Percentiles rank a stretch among this genome's conserved stretches.
These are phyloP conservation scores for Xylaria sp. DNA, from an alignment of 2,329 filamentous ascomycete species.

Conservation along the genomic window DNA sequence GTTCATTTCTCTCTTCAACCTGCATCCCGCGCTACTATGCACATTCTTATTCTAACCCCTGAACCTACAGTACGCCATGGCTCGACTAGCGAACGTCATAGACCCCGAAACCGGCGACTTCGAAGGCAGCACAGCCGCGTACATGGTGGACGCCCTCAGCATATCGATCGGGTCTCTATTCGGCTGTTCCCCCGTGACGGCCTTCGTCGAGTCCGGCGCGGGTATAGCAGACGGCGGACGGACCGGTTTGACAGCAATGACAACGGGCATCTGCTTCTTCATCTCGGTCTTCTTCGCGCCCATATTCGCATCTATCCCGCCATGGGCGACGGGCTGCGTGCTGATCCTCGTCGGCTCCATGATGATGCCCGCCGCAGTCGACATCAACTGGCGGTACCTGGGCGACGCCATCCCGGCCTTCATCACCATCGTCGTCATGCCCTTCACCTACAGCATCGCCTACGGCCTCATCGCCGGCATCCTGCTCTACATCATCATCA, in stretches of 20 bases:
- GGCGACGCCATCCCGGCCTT: conserved; percentile 88
- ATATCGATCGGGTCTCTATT: conserved; percentile 84
- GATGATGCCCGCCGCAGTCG: conserved; percentile 80
- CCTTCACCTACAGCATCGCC: conserved; percentile 89
- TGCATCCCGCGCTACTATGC: background rate
- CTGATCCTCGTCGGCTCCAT: conserved; percentile 87
- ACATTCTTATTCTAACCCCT: conserved; percentile 9
- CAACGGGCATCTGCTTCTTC: conserved; percentile 84
- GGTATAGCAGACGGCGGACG: conserved; percentile 89
- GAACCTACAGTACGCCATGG: conserved; percentile 76
- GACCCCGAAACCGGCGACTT: conserved; percentile 88
- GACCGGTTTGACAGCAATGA: conserved; percentile 84
- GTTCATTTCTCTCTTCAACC: background rate
- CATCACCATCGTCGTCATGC: conserved; percentile 85
- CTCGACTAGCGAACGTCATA: conserved; percentile 81
- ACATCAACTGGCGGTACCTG: conserved; percentile 90
- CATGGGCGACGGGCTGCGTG: conserved; percentile 91
- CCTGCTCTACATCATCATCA: conserved; percentile 79
- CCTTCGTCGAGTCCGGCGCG: conserved; percentile 89
- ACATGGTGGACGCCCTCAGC: conserved; percentile 80
- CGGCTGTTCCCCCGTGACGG: conserved; percentile 82
- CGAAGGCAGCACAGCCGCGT: conserved; percentile 84
- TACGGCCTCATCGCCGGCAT: conserved; percentile 87
- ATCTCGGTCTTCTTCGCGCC: conserved; percentile 89
- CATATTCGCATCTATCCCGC: conserved; percentile 88